Conservation (phyloP, 2,329 filamentous ascomycete genomes). For the Aspergillus sergii region DNA sequence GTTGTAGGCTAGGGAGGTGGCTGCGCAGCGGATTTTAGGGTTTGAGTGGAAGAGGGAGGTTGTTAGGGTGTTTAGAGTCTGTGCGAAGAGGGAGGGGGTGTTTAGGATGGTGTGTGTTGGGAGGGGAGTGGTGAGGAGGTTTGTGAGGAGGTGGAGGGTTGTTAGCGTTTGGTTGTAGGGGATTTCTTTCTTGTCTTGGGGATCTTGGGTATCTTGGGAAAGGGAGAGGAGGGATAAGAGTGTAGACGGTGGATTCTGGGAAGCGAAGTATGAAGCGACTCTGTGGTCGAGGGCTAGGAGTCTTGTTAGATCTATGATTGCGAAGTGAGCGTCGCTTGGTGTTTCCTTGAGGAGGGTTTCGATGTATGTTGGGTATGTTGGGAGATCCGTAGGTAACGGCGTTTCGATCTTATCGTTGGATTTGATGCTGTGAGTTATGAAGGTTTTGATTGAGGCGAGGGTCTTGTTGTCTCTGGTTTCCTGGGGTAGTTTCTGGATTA, state of each 20-base stretch:
- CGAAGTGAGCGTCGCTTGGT: slow-evolving; percentile 70
- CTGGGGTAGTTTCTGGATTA: slow-evolving; percentile 75
- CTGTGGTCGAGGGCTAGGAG: slow-evolving; percentile 75
- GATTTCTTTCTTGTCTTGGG: slow-evolving; percentile 63
- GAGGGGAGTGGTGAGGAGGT: slow-evolving; percentile 76
- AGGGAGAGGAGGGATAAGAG: slow-evolving; percentile 56
- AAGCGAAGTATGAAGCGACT: slow-evolving; percentile 78
- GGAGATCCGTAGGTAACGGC: slow-evolving; percentile 71
- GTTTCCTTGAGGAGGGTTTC: slow-evolving; percentile 58
- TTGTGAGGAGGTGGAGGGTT: slow-evolving; percentile 79
- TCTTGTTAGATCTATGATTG: slow-evolving; percentile 82
- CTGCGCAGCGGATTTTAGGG: slow-evolving; percentile 78
- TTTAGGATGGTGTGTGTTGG: slow-evolving; percentile 68
- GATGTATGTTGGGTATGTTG: slow-evolving; percentile 65
- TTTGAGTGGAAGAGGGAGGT: slow-evolving; percentile 76
- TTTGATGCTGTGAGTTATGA: slow-evolving; percentile 63
- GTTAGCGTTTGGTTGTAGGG: slow-evolving; percentile 65
- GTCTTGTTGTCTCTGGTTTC: slow-evolving; percentile 56
- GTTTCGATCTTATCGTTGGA: slow-evolving; percentile 50
- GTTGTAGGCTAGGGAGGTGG: slow-evolving; percentile 83
- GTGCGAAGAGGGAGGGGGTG: slow-evolving; percentile 54
- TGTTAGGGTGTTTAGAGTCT: slow-evolving; percentile 70
- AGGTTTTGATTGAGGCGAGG: slow-evolving; percentile 67
- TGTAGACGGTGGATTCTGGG: slow-evolving; percentile 69
- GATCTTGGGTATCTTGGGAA: slow-evolving; percentile 40